Evolutionary conservation across 192 early-diverging fungal genomes (phyloP), one percentile per base, ranked within the genome.

Genomic region (Mortierella claussenii): DNA sequence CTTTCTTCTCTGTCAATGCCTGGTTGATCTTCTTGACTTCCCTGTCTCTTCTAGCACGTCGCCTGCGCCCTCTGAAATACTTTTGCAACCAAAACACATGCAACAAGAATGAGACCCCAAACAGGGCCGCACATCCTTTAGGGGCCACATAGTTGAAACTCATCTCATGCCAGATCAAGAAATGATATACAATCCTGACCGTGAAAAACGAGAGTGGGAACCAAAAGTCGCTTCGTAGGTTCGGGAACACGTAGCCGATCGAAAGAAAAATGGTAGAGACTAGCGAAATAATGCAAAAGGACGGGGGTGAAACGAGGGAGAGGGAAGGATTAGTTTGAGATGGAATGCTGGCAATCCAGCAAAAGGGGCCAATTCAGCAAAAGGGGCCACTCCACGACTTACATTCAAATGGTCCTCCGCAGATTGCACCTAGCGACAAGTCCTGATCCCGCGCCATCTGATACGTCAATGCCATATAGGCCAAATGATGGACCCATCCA

Each of bases 401-500:
- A 75, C 70, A 11, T 54, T 75, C 70, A 1, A 75, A 15, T n/a
- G 27, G 17, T 21, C 48, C 70, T 18, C 56, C 70, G 47, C 37
- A 15, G 20, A 65, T 37, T 40, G 59, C 20, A 36, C 65, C 59
- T 0, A 34, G 0, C 18, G 55, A 65, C 18, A 75, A 23, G 1
- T 40, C 27, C 0, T 54, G n/a, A 8, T 30, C 5, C 28, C 4
- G 15, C 34, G 27, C 54, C 24, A 65, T 13, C 8, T 20, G 40
- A 31, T 46, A 65, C 26, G 54, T 21, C 2, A 75, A n/a, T 8
- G 32, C 21, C 13, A 24, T 33, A 24, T 65, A 65, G 24, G 42
- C 9, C 28, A 65, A 17, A 47, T 75, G 70, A 33, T 75, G 70
- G 1, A 55, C 18, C 24, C 52, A 75, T 24, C 70, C 70, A n/a